Percentiles rank a stretch among this genome's conserved stretches.
These are phyloP conservation scores for Croton setiger DNA, from an alignment of 441 rosid genomes.

Conservation along the genomic window DNA sequence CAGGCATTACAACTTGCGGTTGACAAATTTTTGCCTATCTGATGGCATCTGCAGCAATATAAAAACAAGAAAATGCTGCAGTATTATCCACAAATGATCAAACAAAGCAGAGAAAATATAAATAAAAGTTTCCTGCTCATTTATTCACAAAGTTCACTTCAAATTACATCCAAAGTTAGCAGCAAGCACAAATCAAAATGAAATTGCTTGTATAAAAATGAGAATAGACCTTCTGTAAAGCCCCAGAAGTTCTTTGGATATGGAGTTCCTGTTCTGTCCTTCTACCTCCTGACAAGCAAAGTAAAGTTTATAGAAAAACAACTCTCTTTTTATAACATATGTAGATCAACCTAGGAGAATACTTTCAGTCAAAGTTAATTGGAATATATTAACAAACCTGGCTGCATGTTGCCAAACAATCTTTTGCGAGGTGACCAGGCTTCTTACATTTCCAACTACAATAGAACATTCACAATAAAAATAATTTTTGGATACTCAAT, in stretches of 20 bases:
- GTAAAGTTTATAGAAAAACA: constrained; percentile 7
- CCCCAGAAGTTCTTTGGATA: constrained; percentile 52
- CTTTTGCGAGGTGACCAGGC: constrained; percentile 74
- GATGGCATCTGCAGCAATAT: constrained; percentile 50
- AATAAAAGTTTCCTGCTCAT: constrained; percentile 1
- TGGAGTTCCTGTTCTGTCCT: constrained; percentile 32
- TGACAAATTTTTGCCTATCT: constrained; percentile 40
- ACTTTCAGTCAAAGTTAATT: background rate
- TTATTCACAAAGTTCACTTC: background rate
- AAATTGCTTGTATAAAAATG: background rate
- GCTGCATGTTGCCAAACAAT: constrained; percentile 39
- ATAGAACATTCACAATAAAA: background rate
- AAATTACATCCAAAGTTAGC: background rate
- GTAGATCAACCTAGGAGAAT: background rate
- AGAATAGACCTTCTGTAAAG: constrained; percentile 50
- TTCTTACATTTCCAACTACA: constrained; percentile 63
- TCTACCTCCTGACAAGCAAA: constrained; percentile 26
- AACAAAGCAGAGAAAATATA: constrained; percentile 4
- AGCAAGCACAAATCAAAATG: background rate
- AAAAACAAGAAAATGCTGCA: constrained; percentile 11
- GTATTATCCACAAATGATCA: background rate
- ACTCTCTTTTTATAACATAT: background rate
- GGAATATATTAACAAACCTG: constrained; percentile 31
- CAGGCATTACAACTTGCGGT: constrained; percentile 52
- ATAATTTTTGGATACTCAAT: background rate